Evolutionary conservation across 129 eudicot genomes (phyloP).

Genomic region (Daucus carota): DH1_v3.0 NC_030386.2:33425001-33425500

Average conservation of each 20-base stretch:
- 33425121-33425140: conserved; percentile 31
- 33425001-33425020: conserved; percentile 49
- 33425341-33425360: conserved; percentile 44
- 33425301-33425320: conserved; percentile 56
- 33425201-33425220: conserved; percentile 47
- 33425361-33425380: conserved; percentile 62
- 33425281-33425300: conserved; percentile 67
- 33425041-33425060: conserved; percentile 45
- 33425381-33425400: conserved; percentile 61
- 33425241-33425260: conserved; percentile 53
- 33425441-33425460: conserved; percentile 53
- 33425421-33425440: conserved; percentile 61
- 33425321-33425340: conserved; percentile 59
- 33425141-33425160: conserved; percentile 72
- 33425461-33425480: conserved; percentile 65
- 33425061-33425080: conserved; percentile 64
- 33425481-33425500: conserved; percentile 40
- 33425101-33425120: conserved; percentile 67
- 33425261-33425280: conserved; percentile 49
- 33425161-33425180: conserved; percentile 61
- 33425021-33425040: conserved; percentile 57
- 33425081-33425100: conserved; percentile 86
- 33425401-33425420: conserved; percentile 55
- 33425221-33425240: conserved; percentile 69
- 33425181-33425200: conserved; percentile 47